A percentile compares a stretch with the other conserved stretches of the same genome.
These are phyloP conservation scores for Aegilops bicornis DNA, from an alignment of 176 grass and related monocot genomes.

Conservation along the genomic window DNA sequence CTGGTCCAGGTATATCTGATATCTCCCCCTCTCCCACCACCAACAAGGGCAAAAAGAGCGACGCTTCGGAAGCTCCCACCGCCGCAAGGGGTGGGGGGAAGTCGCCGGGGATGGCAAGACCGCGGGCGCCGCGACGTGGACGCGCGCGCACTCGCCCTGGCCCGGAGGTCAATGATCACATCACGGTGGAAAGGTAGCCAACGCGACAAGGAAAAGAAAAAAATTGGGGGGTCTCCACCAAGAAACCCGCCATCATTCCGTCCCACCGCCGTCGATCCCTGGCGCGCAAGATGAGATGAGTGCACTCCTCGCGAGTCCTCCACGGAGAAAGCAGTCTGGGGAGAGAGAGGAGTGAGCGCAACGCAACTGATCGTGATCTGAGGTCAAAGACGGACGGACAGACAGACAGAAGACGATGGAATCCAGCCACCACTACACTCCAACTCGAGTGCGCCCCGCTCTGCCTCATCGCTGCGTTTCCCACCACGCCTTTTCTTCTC, in stretches of 20 bases:
- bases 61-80: slow-evolving; percentile 21
- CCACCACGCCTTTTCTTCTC: slow-evolving; percentile 18
- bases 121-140: slow-evolving; percentile 13
- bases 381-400: slow-evolving; percentile 19
- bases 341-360: slow-evolving; percentile 36
- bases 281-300: slow-evolving; percentile 30
- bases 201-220: not conserved
- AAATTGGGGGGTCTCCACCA: slow-evolving; percentile 15
- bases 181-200: slow-evolving; percentile 18
- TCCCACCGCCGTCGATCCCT: not conserved
- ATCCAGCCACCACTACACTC: slow-evolving; percentile 36
- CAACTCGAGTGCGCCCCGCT: slow-evolving; percentile 22
- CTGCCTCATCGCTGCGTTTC: slow-evolving; percentile 15
- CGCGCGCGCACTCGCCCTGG: not conserved
- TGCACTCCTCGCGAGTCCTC: slow-evolving; percentile 45
- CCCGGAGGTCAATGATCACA: slow-evolving; percentile 36
- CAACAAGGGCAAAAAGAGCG: not conserved
- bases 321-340: slow-evolving; percentile 30
- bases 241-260: slow-evolving; percentile 49
- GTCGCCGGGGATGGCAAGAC: slow-evolving; percentile 22
- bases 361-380: slow-evolving; percentile 23
- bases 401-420: slow-evolving; percentile 4
- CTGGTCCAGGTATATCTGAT: slow-evolving; percentile 24
- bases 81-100: not conserved
- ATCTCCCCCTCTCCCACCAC: not conserved